Evolutionary conservation across 1,139 yeast species (phyloP).

Genomic region (Magnusiomyces sp.): DNA sequence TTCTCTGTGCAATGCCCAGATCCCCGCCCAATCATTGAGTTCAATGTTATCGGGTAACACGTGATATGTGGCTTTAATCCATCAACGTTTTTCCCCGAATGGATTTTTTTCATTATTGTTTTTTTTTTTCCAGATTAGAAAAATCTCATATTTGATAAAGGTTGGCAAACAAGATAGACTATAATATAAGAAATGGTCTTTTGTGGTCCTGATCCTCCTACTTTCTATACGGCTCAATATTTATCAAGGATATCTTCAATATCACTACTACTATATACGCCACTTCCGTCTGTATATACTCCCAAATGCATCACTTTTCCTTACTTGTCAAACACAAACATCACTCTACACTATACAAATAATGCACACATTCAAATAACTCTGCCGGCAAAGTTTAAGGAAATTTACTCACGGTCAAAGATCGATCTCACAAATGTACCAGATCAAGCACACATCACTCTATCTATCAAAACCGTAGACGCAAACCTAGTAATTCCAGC

Average conservation of each 20-base stretch:
- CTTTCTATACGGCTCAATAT: constrained; percentile 30
- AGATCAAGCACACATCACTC: background rate
- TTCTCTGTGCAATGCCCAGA: no score
- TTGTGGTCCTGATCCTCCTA: constrained; percentile 1
- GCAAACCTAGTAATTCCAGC: background rate
- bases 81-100: background rate
- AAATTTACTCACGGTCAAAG: background rate
- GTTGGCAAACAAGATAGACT: background rate
- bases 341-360: background rate
- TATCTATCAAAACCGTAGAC: constrained; percentile 2
- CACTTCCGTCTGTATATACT: background rate
- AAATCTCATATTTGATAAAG: background rate
- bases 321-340: background rate
- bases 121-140: background rate
- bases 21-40: no score
- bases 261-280: constrained; percentile 22
- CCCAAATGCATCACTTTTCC: background rate
- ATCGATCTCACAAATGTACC: background rate
- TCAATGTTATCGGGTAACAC: no score
- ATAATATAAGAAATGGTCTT: background rate
- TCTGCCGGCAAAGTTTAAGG: background rate
- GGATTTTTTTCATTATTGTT: background rate
- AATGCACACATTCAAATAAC: background rate
- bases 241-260: constrained; percentile 26
- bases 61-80: background rate